These are phyloP conservation scores for Metrosideros polymorpha DNA, from an alignment of 441 rosid species.

Conservation along the genomic window DNA sequence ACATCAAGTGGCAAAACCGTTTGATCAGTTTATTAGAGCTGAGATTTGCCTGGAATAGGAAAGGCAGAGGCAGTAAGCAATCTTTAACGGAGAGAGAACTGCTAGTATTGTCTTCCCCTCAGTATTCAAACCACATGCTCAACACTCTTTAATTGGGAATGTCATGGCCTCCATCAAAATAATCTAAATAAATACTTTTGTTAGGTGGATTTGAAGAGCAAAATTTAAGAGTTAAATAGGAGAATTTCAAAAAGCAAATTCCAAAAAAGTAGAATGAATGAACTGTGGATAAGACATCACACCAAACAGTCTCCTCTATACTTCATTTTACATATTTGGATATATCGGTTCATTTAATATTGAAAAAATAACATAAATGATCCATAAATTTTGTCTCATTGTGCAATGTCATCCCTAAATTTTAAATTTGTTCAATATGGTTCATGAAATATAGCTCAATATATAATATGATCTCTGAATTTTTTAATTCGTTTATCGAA, in stretches of 20 bases:
- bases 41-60: no score
- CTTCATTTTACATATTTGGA: background rate
- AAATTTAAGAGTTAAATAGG: no score
- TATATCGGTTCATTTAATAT: background rate
- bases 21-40: background rate
- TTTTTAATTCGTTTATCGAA: background rate
- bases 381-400: background rate
- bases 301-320: background rate
- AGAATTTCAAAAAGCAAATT: background rate
- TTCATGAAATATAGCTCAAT: no score
- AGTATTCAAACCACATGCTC: background rate
- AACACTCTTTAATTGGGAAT: background rate
- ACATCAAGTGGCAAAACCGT: background rate
- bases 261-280: background rate
- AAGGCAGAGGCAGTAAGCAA: no score
- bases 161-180: no score
- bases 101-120: background rate
- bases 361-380: background rate
- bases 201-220: background rate
- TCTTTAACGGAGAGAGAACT: no score
- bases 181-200: no score
- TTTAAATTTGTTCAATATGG: background rate
- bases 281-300: background rate
- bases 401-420: fast-evolving
- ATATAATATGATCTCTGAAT: background rate